Evolutionary conservation across 441 rosid genomes (phyloP).

Genomic region (Bruguiera hainesii): DNA sequence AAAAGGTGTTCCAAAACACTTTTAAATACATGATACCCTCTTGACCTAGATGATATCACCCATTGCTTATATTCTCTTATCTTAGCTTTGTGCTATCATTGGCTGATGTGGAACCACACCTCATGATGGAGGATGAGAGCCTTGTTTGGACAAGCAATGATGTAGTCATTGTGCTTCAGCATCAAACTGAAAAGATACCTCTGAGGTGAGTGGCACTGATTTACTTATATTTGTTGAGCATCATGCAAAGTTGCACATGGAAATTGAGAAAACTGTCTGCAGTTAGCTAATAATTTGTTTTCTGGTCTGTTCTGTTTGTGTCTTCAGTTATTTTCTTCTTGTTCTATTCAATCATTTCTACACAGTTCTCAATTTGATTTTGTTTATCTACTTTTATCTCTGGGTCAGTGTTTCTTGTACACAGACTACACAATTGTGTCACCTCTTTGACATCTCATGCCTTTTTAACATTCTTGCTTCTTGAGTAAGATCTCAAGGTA

Average conservation of each 20-base stretch:
- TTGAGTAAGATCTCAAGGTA: too few relatives aligned
- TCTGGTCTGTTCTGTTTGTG: too few relatives aligned
- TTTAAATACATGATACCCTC: not conserved
- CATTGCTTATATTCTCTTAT: constrained; percentile 11
- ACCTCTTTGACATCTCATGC: too few relatives aligned
- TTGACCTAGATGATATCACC: not conserved
- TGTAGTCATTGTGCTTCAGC: constrained; percentile 93
- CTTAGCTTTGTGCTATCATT: constrained; percentile 91
- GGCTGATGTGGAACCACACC: constrained; percentile 87
- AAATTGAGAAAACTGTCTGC: too few relatives aligned
- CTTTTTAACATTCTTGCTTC: too few relatives aligned
- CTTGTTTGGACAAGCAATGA: constrained; percentile 95
- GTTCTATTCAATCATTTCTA: not conserved
- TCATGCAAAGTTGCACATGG: too few relatives aligned
- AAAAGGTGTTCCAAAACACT: too few relatives aligned
- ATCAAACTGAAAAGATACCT: constrained; percentile 85
- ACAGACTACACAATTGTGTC: too few relatives aligned
- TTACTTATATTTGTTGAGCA: too few relatives aligned
- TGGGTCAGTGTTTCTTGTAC: not conserved
- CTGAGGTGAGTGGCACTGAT: constrained; percentile 52
- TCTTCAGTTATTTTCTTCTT: too few relatives aligned
- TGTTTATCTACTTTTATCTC: not conserved
- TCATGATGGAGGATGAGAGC: constrained; percentile 98
- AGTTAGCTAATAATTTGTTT: too few relatives aligned
- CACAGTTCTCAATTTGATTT: not conserved